Base-by-base conservation (phyloP, 2,329 filamentous ascomycete genomes). In the Lasiodiplodia hormozganensis region DNA sequence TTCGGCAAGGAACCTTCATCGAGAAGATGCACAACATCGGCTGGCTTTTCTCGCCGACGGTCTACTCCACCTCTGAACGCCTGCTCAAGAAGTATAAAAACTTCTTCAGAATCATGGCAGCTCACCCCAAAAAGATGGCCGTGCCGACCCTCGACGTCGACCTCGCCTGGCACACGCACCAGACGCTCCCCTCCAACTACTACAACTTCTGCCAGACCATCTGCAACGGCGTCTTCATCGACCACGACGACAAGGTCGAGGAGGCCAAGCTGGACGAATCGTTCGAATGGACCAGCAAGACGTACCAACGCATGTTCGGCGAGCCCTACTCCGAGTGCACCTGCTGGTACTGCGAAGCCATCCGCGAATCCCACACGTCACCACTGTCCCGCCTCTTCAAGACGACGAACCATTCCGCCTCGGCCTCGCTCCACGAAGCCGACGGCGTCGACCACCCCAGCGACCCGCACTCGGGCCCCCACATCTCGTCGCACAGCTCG, bases 201-300 rank as follows among this genome's bases (percentile, higher is more conserved):
- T 90, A 88, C 73, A 69, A 76, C 2, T 90, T 86, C 75, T 90
- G 87, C 1, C 75, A 84, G 1, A 67, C 62, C 0, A 76, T 77
- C 25, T 60, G 40, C 38, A 10, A 56, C 23, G 57, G 57, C 23
- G 49, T 28, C 12, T 92, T 93, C 74, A 86, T 95, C 72, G 89
- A 94, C 75, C 93, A 96, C 74, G 90, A 96, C 77, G 93, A 96
- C 82, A 95, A 95, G 79, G 88, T 96, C 25, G 88, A 90, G 60
- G 90, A 94, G 73, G 82, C 81, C 16, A 85, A 84, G 60, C 85
- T 96, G 7, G 87, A 87, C 54, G 82, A 83, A 1, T 83, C 85
- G 5, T 96, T 96, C 74, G 88, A 89, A 75, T 92, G 88, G 86
- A 96, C 93, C 0, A 88, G 85, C 74, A 90, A 89, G 72, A 81